Base-by-base conservation (phyloP, 2,329 filamentous ascomycete genomes). In the Claviceps paspali region DNA sequence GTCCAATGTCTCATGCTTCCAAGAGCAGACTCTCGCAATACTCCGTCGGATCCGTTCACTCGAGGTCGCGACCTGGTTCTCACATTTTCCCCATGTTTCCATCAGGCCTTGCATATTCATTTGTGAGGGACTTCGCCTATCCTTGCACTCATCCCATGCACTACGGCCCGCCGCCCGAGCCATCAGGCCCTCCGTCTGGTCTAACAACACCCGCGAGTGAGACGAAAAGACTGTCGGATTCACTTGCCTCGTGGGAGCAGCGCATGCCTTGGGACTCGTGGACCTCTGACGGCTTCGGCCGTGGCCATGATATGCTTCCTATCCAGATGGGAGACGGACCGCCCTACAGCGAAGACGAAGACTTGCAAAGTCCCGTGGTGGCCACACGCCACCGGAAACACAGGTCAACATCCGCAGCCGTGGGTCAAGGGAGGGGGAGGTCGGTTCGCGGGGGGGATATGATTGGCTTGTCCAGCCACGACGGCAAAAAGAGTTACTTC, bases 81-180 rank as follows among this genome's bases (percentile, higher is more conserved):
- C 73, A 82, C 52, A 70, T 83, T 44, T 88, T 91, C 52, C 82
- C 85, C 12, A 66, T 81, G 50, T 91, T 85, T 58, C 80, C 85
- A 49, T 91, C 86, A 41, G 93, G 78, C 53, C 72, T 95, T 14
- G 61, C 82, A 6, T 95, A 95, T 57, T 78, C 86, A n/a, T 68
- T 84, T 31, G 87, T 98, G 46, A 81, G 91, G 52, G 91, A 98
- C 66, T 98, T 96, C 62, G 91, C 91, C 47, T 98, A 96, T 55
- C 76, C 84, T 23, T 55, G 73, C 19, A 69, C 71, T 38, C 83
- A 96, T 57, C 86, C 84, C 30, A 69, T 95, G 58, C 91, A 96
- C 64, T 94, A 94, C 66, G 91, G 91, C 1, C 82, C 88, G n/a
- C 79, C 84, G 12, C 79, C 80, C 27, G 80, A 86, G 48, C 67